Evolutionary conservation across 352 stramenopile genomes (phyloP), one percentile per base, ranked within the genome.

Genomic region (Peronospora destructor): DNA sequence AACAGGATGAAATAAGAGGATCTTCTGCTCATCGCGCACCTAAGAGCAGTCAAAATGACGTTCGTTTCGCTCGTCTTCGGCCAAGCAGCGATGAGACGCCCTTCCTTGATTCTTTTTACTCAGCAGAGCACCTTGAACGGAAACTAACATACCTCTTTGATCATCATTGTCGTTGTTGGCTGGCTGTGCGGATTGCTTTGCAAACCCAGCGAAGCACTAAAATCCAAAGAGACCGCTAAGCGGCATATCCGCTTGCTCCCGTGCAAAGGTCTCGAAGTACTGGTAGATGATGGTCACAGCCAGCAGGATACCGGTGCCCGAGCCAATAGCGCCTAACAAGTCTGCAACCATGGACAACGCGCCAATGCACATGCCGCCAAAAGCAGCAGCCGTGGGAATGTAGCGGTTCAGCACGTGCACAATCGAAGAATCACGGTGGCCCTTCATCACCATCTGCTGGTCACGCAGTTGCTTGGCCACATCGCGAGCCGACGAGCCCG

Each of bases 261-360:
- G 96, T 45, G 92, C 84, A 48, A 98, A 98, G 35, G 92, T 96
- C 84, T 99, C 95, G 63, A 98, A 98, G 76, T 98, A 98, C 73
- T 98, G 89, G 84, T 98, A 99, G 73, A 99, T 99, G 80, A 99
- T 99, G 21, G 96, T 99, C 45, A 99, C 97, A 44, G 91, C 92
- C 51, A 99, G 73, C 57, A 99, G 72, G 69, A 99, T 99, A 77
- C 96, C 96, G 7, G 96, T 99, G 66, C 96, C 96, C 39, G 94
- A 98, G 54, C 97, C 96, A 67, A 99, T 98, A 29, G 97, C 97
- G 41, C 97, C 97, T 45, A 98, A 79, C 55, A 99, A 90, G 68
- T 99, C 97, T 19, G 96, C 96, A 51, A 99, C 87, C 71, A 99
- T 96, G 19, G 96, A 98, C 4, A 99, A 84, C 8, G 94, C 94